Evolutionary conservation across 495 filamentous ascomycete genomes (phyloP), one percentile per base, ranked within the genome.

Genomic region (Penicillium herquei): DNA sequence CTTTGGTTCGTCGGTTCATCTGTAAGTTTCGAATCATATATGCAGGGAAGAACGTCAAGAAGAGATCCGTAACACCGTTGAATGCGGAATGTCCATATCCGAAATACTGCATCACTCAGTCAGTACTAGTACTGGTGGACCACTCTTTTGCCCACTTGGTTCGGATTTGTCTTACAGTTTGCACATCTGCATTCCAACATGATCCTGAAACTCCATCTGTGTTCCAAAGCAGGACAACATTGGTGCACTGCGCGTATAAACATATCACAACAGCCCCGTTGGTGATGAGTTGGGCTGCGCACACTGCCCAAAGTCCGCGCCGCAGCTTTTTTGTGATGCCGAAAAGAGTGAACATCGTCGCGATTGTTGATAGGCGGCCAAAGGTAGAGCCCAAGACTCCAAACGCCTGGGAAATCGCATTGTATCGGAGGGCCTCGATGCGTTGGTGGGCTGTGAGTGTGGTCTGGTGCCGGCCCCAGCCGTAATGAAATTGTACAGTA

Each of bases 171-270:
- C 44, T 47, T 34, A 47, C 44, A 14, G 44, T 47, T 30, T 47
- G 44, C 44, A 47, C 44, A 47, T 47, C 44, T 26, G 26, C 44
- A 34, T 47, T 47, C 44, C 44, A 47, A 13, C 44, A 47, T 47
- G 44, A n/a, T 3, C 44, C 44, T 9, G 44, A 34, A 26, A 26
- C 21, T 14, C 4, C 44, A 34, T 8, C 32, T 11, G 26, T 12
- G 16, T 47, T 21, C 44, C 44, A 47, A 34, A 47, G 44, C 7
- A 47, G 14, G 12, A 47, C 44, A 8, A 47, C 11, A 10, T 47
- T 47, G 7, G 44, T 47, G 7, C 44, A 47, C n/a, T 47, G 44
- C 2, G 44, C 44, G 8, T 47, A 47, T 17, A 34, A 47, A 34
- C 44, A 47, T 12, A 47, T 26, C 26, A 47, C 44, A 34, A 17